Conservation (phyloP, 1,284 basidiomycete species). For the Tilletiaria anomala region DNA sequence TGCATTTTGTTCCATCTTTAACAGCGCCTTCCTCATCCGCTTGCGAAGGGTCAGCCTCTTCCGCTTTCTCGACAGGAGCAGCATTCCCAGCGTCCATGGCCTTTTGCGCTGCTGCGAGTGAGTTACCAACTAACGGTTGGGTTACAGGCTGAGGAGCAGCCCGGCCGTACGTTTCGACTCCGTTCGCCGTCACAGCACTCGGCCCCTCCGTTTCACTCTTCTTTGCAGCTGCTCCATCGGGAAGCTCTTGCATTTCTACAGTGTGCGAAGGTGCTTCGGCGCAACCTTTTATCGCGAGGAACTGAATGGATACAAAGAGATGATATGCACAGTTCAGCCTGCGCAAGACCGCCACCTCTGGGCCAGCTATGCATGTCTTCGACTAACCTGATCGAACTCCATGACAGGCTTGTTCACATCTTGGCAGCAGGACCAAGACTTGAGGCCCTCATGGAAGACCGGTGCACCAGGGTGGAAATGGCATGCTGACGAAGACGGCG, state of each 20-base stretch:
- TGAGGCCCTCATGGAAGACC: slow-evolving; percentile 37
- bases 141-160: neutral
- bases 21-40: slow-evolving; percentile 9
- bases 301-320: too few relatives aligned
- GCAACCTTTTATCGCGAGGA: neutral
- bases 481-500: slow-evolving; percentile 8
- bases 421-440: slow-evolving; percentile 39
- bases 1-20: slow-evolving; percentile 13
- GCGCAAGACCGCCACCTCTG: too few relatives aligned
- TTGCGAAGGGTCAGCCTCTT: slow-evolving; percentile 7
- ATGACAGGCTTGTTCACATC: slow-evolving; percentile 36
- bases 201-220: too few relatives aligned
- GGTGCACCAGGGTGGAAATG: slow-evolving; percentile 34
- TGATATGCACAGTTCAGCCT: too few relatives aligned
- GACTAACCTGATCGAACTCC: slow-evolving; percentile 39
- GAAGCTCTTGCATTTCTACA: neutral
- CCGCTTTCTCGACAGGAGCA: neutral
- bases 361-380: too few relatives aligned
- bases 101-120: neutral
- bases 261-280: neutral
- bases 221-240: too few relatives aligned
- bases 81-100: neutral
- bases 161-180: too few relatives aligned
- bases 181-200: too few relatives aligned
- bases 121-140: neutral